Percentiles rank a stretch among this genome's conserved stretches.
phyloP scores from a whole-genome alignment of 805 yeast species.

The Saturnispora ahearnii region DNA sequence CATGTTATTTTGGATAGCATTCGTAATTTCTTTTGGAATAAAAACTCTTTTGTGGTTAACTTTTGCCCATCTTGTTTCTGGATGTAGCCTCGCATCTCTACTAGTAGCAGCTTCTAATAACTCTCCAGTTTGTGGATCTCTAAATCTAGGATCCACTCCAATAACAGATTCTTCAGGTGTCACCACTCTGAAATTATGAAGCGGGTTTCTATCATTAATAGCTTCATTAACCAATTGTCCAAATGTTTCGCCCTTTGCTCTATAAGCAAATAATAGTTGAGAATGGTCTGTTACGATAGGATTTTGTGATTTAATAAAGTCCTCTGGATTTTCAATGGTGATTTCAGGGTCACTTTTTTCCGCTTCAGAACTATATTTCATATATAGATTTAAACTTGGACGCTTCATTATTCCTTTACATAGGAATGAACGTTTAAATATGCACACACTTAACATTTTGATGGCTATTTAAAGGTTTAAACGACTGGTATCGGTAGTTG shows the following conservation, averaged over 20 bases:
- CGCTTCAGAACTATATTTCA: background rate
- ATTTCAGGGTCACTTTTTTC: background rate
- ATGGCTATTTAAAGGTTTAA: background rate
- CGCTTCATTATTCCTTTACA: background rate
- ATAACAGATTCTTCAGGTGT: conserved; percentile 29
- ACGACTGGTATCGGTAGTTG: background rate
- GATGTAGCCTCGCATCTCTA: conserved; percentile 48
- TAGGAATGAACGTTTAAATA: background rate
- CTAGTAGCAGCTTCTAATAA: conserved; percentile 32
- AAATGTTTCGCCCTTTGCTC: conserved; percentile 32
- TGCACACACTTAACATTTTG: background rate
- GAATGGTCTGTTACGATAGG: conserved; percentile 20
- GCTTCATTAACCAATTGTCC: conserved; percentile 35
- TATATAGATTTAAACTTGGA: background rate
- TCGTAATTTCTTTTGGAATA: conserved; percentile 49
- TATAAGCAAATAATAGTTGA: conserved; percentile 27
- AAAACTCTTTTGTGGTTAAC: conserved; percentile 41
- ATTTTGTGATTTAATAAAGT: conserved; percentile 10
- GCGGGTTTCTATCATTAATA: conserved; percentile 27
- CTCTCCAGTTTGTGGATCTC: conserved; percentile 27
- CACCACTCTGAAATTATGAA: conserved; percentile 28
- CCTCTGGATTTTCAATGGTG: conserved; percentile 15
- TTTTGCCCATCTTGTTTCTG: conserved; percentile 48
- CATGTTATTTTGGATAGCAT: conserved; percentile 56
- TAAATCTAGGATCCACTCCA: conserved; percentile 26